Conservation (phyloP, 2,329 filamentous ascomycete species). For the Exophiala lecanii-corni region DNA sequence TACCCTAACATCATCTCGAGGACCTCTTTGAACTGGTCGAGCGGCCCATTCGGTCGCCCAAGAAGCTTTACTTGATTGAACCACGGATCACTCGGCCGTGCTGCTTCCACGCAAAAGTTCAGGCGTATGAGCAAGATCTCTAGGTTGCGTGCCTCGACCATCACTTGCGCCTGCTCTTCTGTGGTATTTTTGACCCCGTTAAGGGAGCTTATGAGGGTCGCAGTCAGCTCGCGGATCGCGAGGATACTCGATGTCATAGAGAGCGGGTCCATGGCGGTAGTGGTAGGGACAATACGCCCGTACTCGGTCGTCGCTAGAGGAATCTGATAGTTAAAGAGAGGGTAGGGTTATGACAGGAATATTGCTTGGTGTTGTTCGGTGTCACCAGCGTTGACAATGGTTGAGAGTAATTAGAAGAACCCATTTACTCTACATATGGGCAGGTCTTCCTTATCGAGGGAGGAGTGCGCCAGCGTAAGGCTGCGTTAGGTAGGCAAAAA, state of each 20-base stretch:
- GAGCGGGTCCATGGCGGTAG: constrained; percentile 22
- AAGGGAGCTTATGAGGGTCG: constrained; percentile 14
- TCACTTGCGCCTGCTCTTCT: constrained; percentile 24
- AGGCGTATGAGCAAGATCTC: constrained; percentile 26
- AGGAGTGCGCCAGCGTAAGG: too few species aligned
- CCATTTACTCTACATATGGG: too few species aligned
- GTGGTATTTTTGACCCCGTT: constrained; percentile 23
- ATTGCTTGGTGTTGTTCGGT: too few species aligned
- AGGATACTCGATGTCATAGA: constrained; percentile 22
- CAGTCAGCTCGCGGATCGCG: constrained; percentile 15
- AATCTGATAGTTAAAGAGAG: too few species aligned
- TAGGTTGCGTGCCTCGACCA: constrained; percentile 26
- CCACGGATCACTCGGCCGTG: constrained; percentile 23
- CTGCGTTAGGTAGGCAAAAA: too few species aligned
- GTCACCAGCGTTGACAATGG: too few species aligned
- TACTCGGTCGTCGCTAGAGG: too few species aligned
- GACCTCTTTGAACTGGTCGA: constrained; percentile 29
- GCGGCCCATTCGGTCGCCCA: constrained; percentile 23
- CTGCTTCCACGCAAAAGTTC: constrained; percentile 22
- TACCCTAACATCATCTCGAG: constrained; percentile 21
- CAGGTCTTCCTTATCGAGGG: too few species aligned
- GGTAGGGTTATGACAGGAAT: too few species aligned
- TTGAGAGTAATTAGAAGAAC: too few species aligned
- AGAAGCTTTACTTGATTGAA: constrained; percentile 19
- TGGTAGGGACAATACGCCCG: too few species aligned